Evolutionary conservation across 345 rosid species (phyloP), one percentile per base, ranked within the genome.

Genomic region (Salix arbutifolia): DNA sequence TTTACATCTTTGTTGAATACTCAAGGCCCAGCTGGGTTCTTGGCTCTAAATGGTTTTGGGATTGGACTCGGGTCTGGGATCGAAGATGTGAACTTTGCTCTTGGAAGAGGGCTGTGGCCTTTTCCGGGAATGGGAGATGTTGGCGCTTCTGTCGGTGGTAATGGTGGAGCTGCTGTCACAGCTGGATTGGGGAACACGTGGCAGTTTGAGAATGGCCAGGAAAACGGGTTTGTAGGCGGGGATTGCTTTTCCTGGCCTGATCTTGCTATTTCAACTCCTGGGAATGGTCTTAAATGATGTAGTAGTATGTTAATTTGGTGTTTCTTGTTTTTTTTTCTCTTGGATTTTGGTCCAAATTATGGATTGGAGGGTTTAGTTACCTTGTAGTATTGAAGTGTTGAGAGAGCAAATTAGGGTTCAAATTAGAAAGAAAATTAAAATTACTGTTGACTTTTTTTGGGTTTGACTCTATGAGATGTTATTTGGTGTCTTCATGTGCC

Each of bases 211-310:
- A 82, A 74, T 82, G 94, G 88, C 16, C 90, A 85, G 46, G 94
- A 88, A 31, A 71, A 60, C 70, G 93, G 91, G 10, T 91, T 91
- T 77, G 91, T 80, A 2, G 78, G 77, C 53, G 90, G 89, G 26
- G 94, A 91, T 79, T 91, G 91, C 86, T 91, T 91, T 70, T 77
- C 93, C 44, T 95, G 97, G 98, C 96, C 96, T n/a, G 97, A 93
- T 68, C 90, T 91, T 21, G 96, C 99, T 23, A 95, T 95, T 77
- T 91, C 97, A 21, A 91, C 97, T 8, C 89, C 93, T 9, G 96
- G 90, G 64, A 94, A 88, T 86, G 85, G 90, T n/a, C 87, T 87
- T 69, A 94, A 90, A 80, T 94, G 91, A 91, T 37, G 35, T 28
- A 14, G 33, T 52, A 12, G 77, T 35, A 50, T 56, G 19, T 25